Evolutionary conservation across 805 yeast species (phyloP).

Genomic region (Metschnikowia sp.): DNA sequence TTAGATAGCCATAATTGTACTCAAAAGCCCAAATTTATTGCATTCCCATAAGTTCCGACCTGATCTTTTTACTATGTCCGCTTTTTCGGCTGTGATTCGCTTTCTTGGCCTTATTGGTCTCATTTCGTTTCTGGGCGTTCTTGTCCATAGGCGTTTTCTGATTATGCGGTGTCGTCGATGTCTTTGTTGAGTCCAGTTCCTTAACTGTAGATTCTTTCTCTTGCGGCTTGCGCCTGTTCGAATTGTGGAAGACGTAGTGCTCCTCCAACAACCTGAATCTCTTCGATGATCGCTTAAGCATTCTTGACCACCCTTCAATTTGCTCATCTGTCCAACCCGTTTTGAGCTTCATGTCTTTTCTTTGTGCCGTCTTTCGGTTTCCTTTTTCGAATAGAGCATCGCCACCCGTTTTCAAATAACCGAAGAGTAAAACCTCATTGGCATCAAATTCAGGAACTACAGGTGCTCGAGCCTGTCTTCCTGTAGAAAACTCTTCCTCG

Average conservation of each 20-base stretch:
- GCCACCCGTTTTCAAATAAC: conserved; percentile 46
- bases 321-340: conserved; percentile 84
- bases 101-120: conserved; percentile 50
- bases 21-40: conserved; percentile 7
- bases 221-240: conserved; percentile 8
- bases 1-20: neutral
- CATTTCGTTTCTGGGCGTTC: conserved; percentile 32
- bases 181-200: conserved; percentile 10
- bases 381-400: conserved; percentile 40
- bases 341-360: conserved; percentile 49
- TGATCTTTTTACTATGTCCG: conserved; percentile 57
- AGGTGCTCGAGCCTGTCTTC: conserved; percentile 13
- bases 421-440: conserved; percentile 56
- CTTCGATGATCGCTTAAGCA: conserved; percentile 63
- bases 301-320: conserved; percentile 88
- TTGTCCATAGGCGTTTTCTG: conserved; percentile 1
- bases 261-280: conserved; percentile 63
- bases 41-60: conserved; percentile 24
- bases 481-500: conserved; percentile 19
- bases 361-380: conserved; percentile 47
- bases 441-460: conserved; percentile 28
- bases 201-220: neutral
- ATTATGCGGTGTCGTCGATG: neutral
- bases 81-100: conserved; percentile 67
- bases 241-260: conserved; percentile 30